Evolutionary conservation across 345 rosid species (phyloP).

Genomic region (Microcos paniculata): DNA sequence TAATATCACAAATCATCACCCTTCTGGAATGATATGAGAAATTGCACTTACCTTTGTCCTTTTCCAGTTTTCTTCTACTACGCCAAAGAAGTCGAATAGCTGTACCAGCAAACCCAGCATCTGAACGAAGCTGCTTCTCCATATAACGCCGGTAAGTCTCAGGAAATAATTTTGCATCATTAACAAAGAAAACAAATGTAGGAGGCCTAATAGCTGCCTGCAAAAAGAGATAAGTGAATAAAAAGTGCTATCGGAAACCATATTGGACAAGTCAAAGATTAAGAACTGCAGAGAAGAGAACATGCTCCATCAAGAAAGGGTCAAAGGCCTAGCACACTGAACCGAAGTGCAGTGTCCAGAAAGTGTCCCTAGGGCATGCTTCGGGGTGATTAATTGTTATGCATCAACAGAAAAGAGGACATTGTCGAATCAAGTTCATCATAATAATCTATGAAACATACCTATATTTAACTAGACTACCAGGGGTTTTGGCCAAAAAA

Average conservation of each 20-base stretch:
- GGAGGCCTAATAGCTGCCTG: constrained; percentile 99
- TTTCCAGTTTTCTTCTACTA: constrained; percentile 75
- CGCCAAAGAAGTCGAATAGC: constrained; percentile 96
- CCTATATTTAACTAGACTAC: background rate
- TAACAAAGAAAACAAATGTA: constrained; percentile 91
- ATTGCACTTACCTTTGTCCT: constrained; percentile 45
- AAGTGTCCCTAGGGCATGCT: background rate
- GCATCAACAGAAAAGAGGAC: background rate
- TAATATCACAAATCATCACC: background rate
- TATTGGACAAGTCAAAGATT: background rate
- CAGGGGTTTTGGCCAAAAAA: too few relatives aligned
- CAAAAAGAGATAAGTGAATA: constrained; percentile 20
- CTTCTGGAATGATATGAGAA: background rate
- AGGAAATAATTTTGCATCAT: constrained; percentile 83
- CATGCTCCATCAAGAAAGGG: background rate
- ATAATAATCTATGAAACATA: background rate
- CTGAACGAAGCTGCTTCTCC: constrained; percentile 91
- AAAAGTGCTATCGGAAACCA: background rate
- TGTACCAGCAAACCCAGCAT: constrained; percentile 86
- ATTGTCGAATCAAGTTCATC: background rate
- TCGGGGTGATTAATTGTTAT: background rate
- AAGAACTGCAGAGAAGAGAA: background rate
- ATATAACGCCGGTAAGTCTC: constrained; percentile 87
- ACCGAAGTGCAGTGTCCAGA: background rate
- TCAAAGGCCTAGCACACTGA: background rate